phyloP scores from a whole-genome alignment of 2,329 filamentous ascomycete species.

The Fusarium virguliforme region DNA sequence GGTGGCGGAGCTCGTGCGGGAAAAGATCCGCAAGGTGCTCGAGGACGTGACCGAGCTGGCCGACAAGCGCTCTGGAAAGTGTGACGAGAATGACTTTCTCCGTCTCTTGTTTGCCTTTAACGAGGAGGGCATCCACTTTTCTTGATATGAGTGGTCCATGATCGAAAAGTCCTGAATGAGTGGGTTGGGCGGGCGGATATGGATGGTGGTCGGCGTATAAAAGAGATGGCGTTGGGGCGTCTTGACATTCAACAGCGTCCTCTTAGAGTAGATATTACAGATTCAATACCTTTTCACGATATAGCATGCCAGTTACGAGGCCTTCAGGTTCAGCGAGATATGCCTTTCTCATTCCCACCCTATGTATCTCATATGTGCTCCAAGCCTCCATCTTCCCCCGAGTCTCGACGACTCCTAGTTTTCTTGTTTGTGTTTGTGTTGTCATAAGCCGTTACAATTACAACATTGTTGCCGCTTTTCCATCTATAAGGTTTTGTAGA shows the following conservation, averaged over 20 bases:
- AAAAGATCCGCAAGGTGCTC: constrained; percentile 89
- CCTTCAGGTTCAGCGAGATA: constrained; percentile 31
- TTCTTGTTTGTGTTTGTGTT: constrained; percentile 43
- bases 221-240: constrained; percentile 43
- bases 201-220: constrained; percentile 19
- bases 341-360: constrained; percentile 29
- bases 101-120: constrained; percentile 87
- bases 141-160: constrained; percentile 59
- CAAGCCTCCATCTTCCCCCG: constrained; percentile 39
- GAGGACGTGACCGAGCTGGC: constrained; percentile 85
- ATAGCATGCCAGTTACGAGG: constrained; percentile 20
- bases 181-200: neutral
- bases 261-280: constrained; percentile 28
- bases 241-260: constrained; percentile 26
- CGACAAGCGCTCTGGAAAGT: constrained; percentile 86
- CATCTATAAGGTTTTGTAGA: constrained; percentile 52
- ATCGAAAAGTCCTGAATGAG: constrained; percentile 20
- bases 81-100: constrained; percentile 94
- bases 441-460: constrained; percentile 57
- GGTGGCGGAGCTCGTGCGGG: constrained; percentile 84
- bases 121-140: constrained; percentile 93
- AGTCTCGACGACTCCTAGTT: constrained; percentile 35
- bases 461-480: constrained; percentile 54
- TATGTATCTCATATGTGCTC: constrained; percentile 46
- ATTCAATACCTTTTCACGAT: constrained; percentile 34